Percentiles rank a stretch among this genome's conserved stretches.
Evolutionary conservation across 257 asterid species (phyloP).

Genomic region (Parsonsia alboflavescens): DNA sequence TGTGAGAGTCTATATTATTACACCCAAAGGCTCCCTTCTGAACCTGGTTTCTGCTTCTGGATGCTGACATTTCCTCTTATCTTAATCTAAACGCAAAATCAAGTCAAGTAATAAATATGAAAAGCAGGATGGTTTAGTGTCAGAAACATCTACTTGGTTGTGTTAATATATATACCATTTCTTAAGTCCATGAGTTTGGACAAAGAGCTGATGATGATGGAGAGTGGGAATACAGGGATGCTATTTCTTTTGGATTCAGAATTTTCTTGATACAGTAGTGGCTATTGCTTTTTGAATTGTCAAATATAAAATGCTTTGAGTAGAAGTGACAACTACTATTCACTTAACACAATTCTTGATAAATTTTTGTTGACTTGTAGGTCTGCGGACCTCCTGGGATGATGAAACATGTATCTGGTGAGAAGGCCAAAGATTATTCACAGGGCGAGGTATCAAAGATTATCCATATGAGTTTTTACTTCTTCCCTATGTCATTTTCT

Average conservation of each 20-base stretch:
- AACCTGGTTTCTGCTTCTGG: background rate
- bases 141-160: background rate
- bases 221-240: background rate
- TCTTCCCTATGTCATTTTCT: background rate
- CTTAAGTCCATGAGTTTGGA: background rate
- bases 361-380: slow-evolving; percentile 33
- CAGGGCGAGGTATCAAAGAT: slow-evolving; percentile 79
- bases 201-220: background rate
- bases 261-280: no score
- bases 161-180: background rate
- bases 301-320: background rate
- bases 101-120: background rate
- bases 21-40: no score
- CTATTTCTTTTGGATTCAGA: background rate
- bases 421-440: slow-evolving; percentile 66
- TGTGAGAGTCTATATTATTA: background rate
- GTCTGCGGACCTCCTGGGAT: slow-evolving; percentile 99
- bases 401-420: slow-evolving; percentile 87
- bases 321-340: no score
- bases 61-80: background rate
- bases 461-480: background rate
- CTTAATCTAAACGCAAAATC: background rate
- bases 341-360: background rate
- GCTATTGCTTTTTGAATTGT: no score
- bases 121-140: background rate